Evolutionary conservation across 805 yeast species (phyloP).

Genomic region (Suhomyces emberorum): DNA sequence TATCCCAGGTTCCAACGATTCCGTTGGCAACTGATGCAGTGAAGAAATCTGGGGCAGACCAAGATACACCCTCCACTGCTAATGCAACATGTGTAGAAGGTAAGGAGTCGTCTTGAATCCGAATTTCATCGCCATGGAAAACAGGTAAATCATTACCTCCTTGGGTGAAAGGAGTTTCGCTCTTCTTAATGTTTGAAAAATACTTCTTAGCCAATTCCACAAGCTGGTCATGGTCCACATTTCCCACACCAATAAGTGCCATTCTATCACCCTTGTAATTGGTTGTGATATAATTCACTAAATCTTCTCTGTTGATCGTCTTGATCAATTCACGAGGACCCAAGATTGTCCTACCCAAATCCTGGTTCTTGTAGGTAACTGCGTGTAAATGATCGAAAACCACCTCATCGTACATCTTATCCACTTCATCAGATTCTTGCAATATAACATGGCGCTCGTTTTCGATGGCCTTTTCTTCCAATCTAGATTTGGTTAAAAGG

Average conservation of each 20-base stretch:
- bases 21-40: constrained; percentile 96
- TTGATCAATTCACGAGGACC: constrained; percentile 91
- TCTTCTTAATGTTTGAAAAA: constrained; percentile 66
- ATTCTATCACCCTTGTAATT: constrained; percentile 95
- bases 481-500: constrained; percentile 78
- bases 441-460: constrained; percentile 95
- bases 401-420: constrained; percentile 97
- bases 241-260: constrained; percentile 97
- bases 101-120: constrained; percentile 75
- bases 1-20: constrained; percentile 95
- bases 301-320: constrained; percentile 71
- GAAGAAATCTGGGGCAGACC: constrained; percentile 95
- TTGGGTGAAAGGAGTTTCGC: constrained; percentile 69
- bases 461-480: constrained; percentile 83
- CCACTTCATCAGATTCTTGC: constrained; percentile 96
- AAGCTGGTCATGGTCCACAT: constrained; percentile 82
- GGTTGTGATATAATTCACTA: constrained; percentile 72
- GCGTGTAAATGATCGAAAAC: constrained; percentile 96
- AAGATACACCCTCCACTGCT: constrained; percentile 96
- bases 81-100: constrained; percentile 90
- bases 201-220: constrained; percentile 71
- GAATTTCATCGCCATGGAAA: constrained; percentile 82
- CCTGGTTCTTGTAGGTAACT: constrained; percentile 84
- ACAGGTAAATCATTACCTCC: constrained; percentile 70
- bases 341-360: constrained; percentile 91